Evolutionary conservation across 257 asterid species (phyloP).

Genomic region (Capsicum pubescens): DNA sequence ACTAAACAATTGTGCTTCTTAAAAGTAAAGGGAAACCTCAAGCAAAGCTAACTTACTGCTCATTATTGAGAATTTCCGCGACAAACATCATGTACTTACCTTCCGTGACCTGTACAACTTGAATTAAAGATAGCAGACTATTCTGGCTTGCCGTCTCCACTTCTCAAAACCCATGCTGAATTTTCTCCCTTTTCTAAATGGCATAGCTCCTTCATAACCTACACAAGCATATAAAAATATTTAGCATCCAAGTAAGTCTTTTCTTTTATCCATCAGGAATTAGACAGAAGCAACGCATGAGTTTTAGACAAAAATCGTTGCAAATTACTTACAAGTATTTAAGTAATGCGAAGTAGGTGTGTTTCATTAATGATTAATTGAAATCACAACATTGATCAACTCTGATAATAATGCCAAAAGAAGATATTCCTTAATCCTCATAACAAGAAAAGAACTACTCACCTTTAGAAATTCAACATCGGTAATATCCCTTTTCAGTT

Average conservation of each 20-base stretch:
- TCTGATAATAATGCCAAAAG: background rate
- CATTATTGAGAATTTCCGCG: background rate
- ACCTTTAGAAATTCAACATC: conserved; percentile 70
- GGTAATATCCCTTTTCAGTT: conserved; percentile 54
- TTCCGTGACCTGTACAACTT: conserved; percentile 23
- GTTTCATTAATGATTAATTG: background rate
- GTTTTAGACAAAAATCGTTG: background rate
- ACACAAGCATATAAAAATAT: conserved; percentile 33
- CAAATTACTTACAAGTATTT: background rate
- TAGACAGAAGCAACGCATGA: background rate
- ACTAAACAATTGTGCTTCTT: background rate
- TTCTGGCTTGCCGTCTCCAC: conserved; percentile 57
- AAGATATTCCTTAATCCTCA: background rate
- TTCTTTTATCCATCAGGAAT: background rate
- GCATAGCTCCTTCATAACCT: conserved; percentile 78
- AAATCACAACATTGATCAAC: background rate
- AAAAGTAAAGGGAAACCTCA: conserved; percentile 4
- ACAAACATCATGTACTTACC: background rate
- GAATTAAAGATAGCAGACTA: conserved; percentile 5
- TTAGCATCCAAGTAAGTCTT: background rate
- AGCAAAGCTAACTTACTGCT: background rate
- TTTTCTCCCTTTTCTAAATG: conserved; percentile 43
- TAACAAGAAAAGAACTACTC: conserved; percentile 20
- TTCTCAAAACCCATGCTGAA: conserved; percentile 68
- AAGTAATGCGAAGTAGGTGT: background rate